Conservation (phyloP, 495 filamentous ascomycete species). For the Trichoderma virens region DNA sequence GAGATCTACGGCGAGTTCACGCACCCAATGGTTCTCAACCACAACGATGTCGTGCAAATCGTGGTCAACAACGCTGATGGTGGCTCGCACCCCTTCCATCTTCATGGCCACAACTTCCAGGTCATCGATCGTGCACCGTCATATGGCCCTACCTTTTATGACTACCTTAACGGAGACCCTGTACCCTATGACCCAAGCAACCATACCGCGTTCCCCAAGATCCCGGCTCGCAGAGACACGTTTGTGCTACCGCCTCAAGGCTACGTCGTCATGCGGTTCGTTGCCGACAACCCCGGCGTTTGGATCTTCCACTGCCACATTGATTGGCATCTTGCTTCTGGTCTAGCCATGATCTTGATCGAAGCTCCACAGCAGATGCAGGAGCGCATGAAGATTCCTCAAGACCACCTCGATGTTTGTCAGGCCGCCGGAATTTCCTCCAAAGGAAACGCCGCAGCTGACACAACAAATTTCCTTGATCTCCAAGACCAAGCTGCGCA, state of each 20-base stretch:
- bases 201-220: slow-evolving; percentile 36
- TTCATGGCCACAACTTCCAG: slow-evolving; percentile 64
- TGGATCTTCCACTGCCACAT: slow-evolving; percentile 52
- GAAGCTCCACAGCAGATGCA: slow-evolving; percentile 54
- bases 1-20: slow-evolving; percentile 50
- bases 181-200: slow-evolving; percentile 44
- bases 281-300: slow-evolving; percentile 38
- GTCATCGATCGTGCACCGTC: slow-evolving; percentile 45
- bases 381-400: slow-evolving; percentile 46
- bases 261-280: slow-evolving; percentile 33
- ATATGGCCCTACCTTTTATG: slow-evolving; percentile 46
- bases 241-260: slow-evolving; percentile 32
- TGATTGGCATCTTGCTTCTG: slow-evolving; percentile 43
- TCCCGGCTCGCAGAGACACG: slow-evolving; percentile 46
- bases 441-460: slow-evolving; percentile 59
- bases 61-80: slow-evolving; percentile 61
- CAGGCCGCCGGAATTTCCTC: slow-evolving; percentile 29
- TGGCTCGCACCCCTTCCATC: slow-evolving; percentile 31
- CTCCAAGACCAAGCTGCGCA: slow-evolving; percentile 34
- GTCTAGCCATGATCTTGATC: slow-evolving; percentile 52
- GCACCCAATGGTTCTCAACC: slow-evolving; percentile 44
- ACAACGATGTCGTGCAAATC: slow-evolving; percentile 55
- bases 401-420: slow-evolving; percentile 46
- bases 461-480: slow-evolving; percentile 48
- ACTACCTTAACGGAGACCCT: slow-evolving; percentile 12